Evolutionary conservation across 768 basidiomycete genomes (phyloP), one percentile per base, ranked within the genome.

Genomic region (Daedalea quercina): DNA sequence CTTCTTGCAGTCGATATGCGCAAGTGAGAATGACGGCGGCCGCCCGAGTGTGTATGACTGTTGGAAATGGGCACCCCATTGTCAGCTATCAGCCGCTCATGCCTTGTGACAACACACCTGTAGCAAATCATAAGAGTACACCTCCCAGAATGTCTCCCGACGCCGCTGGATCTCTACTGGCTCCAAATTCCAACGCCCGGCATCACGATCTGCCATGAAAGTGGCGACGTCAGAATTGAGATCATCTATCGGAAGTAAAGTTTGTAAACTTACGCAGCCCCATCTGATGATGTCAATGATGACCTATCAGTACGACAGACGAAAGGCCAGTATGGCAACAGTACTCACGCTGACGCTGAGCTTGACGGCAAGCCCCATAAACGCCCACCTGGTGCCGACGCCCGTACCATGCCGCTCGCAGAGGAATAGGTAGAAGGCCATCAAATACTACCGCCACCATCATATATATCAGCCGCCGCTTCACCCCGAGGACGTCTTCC

Each of bases 41-140:
- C 85, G 76, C 35, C 84, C 84, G 63, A 81, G 85, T 9, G 84
- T 86, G 59, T 83, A 70, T 57, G 82, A 85, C 84, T 86, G 57
- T 24, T 3, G 17, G 3, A 19, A 31, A 50, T 35, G 25, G 17
- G n/a, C 25, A 24, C 22, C 2, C 42, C n/a, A 26, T 54, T 13
- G 49, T 54, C 45, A 61, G 46, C n/a, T n/a, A 31, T 31, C 28
- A 31, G 28, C 28, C 28, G 28, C 28, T 37, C 20, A 17, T 34
- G 15, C 40, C 24, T n/a, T 25, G 11, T 11, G 34, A 13, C 56
- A 3, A 44, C 73, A 40, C 58, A 83, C 85, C 80, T 84, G 82
- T 75, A 79, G 79, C 1, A 81, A 78, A 60, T 85, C 84, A 57
- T 85, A 85, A 12, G 79, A 79, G 56, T 81, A 73, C 33, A 85